Evolutionary conservation across 2,329 filamentous ascomycete species (phyloP).

Genomic region (Diaporthe helianthi): DNA sequence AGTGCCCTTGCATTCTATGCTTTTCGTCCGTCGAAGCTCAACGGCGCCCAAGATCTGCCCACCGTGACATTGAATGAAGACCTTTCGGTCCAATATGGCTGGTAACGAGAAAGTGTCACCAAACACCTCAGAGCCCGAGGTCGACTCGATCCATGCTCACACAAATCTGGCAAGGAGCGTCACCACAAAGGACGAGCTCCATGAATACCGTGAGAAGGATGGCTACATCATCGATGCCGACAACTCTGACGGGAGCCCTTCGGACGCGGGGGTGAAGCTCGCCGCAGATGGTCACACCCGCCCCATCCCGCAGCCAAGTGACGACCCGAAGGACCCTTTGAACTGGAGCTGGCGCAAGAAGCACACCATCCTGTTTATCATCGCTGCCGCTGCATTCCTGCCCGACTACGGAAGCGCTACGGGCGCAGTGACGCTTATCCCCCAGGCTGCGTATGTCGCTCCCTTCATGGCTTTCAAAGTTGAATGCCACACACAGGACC

Average conservation of each 20-base stretch:
- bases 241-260: slow-evolving; percentile 28
- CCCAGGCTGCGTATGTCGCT: slow-evolving; percentile 48
- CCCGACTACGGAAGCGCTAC: slow-evolving; percentile 58
- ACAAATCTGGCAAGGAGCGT: background rate
- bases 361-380: slow-evolving; percentile 54
- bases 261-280: slow-evolving; percentile 44
- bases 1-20: background rate
- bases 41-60: background rate
- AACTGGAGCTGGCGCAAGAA: slow-evolving; percentile 61
- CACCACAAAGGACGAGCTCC: slow-evolving; percentile 38
- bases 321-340: slow-evolving; percentile 58
- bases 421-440: slow-evolving; percentile 51
- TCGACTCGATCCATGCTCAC: background rate
- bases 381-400: slow-evolving; percentile 54
- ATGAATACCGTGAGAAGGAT: slow-evolving; percentile 46
- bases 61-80: background rate
- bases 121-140: background rate
- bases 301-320: slow-evolving; percentile 61
- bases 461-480: background rate
- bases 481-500: no score
- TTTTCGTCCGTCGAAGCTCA: background rate
- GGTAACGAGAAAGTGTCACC: slow-evolving; percentile 9
- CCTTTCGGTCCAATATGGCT: slow-evolving; percentile 6
- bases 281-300: slow-evolving; percentile 53
- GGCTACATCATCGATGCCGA: slow-evolving; percentile 48